These are phyloP conservation scores for Penicillium sp. DNA, from an alignment of 2,329 filamentous ascomycete genomes.

Conservation along the genomic window DNA sequence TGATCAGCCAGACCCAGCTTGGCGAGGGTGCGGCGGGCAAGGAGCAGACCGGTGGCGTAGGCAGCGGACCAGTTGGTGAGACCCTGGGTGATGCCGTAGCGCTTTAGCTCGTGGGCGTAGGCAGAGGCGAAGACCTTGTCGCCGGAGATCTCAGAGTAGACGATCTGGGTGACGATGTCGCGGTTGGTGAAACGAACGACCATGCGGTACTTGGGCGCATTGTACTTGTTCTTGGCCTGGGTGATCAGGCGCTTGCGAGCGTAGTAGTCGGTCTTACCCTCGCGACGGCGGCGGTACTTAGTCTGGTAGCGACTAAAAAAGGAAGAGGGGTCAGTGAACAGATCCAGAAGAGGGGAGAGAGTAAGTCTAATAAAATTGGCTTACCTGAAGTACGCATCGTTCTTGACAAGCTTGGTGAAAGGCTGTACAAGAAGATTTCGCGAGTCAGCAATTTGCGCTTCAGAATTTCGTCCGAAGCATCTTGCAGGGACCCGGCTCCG, in stretches of 20 bases:
- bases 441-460: conserved; percentile 99
- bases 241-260: conserved; percentile 99
- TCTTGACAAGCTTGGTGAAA: conserved; percentile 97
- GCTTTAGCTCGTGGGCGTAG: conserved; percentile 96
- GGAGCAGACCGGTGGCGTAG: conserved; percentile 94
- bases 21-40: conserved; percentile 94
- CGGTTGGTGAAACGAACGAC: conserved; percentile 99
- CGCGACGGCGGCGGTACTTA: conserved; percentile 97
- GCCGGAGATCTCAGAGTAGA: conserved; percentile 92
- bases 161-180: conserved; percentile 98
- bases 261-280: conserved; percentile 99
- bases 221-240: conserved; percentile 99
- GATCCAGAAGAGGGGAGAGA: neutral
- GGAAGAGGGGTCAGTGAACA: conserved; percentile 22
- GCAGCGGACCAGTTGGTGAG: conserved; percentile 99
- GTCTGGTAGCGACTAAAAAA: conserved; percentile 89
- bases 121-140: conserved; percentile 95
- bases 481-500: conserved; percentile 81
- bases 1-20: conserved; percentile 95
- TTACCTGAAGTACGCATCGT: conserved; percentile 98
- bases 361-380: conserved; percentile 42
- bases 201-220: conserved; percentile 99
- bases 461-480: conserved; percentile 93
- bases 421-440: conserved; percentile 65
- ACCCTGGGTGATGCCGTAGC: conserved; percentile 97